Base-by-base conservation (phyloP, 2,329 filamentous ascomycete species). In the Colletotrichum camelliae region DNA sequence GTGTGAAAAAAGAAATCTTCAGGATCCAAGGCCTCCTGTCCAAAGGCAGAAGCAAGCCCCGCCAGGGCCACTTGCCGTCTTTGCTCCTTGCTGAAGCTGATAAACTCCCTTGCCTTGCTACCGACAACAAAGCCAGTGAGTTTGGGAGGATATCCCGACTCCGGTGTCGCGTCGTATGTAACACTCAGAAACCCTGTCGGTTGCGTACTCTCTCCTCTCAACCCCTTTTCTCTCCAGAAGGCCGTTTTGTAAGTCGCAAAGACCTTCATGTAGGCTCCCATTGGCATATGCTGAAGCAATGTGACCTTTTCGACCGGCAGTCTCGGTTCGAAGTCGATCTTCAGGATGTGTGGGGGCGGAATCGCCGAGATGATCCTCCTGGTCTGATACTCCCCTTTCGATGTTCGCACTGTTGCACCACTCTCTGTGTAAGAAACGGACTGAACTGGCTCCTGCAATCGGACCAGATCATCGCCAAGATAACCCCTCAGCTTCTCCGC, bases 211-310 rank as follows among this genome's bases (percentile, higher is more conserved):
- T 77, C 77, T 55, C 77, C 77, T 5, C 55, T 70, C 37, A 78
- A 43, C 16, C 71, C 74, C 37, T 57, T 75, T 8, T 72, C 76
- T 10, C 67, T 43, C 77, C 77, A 78, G n/a, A 77, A 73, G 0
- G 58, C 67, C 9, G 66, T 78, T 60, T 75, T 78, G 61, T 78
- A 76, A 5, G 74, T 74, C 21, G 77, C 76, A 31, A 67, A 77
- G 37, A 70, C 64, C 35, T 78, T 77, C 27, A 67, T 67, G 58
- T 70, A 64, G 6, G 76, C 72, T 7, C 72, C 69, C 74, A 72
- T 75, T 24, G 76, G 78, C 67, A 70, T 75, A n/a, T 79, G 62
- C 52, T 72, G 69, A 3, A 72, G 73, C 10, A 78, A 43, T 4
- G 58, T 70, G 2, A 37, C 16, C 62, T 77, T 77, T 55, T 75